Percentiles rank a stretch among this genome's conserved stretches.
These are phyloP conservation scores for Plantago elongata DNA, from an alignment of 257 asterid species.

Conservation along the genomic window DNA sequence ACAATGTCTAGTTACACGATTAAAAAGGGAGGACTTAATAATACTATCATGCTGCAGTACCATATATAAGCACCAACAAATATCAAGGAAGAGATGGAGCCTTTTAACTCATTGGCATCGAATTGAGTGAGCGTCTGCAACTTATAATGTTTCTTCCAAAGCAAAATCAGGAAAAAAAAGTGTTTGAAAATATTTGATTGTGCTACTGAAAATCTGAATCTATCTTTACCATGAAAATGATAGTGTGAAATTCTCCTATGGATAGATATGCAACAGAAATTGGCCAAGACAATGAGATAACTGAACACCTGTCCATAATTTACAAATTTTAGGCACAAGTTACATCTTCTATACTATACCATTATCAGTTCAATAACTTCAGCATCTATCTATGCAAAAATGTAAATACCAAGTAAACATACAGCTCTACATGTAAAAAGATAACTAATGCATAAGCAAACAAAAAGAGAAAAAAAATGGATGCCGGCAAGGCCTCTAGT, in stretches of 20 bases:
- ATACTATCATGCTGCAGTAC: neutral
- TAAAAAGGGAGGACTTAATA: neutral
- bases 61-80: neutral
- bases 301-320: no score
- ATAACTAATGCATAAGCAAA: constrained; percentile 4
- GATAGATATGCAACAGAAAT: no score
- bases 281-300: no score
- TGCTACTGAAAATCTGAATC: neutral
- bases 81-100: constrained; percentile 1
- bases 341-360: no score
- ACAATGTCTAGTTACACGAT: neutral
- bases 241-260: no score
- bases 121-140: neutral
- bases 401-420: no score
- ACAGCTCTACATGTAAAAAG: neutral
- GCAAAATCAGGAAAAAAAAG: neutral
- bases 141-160: neutral
- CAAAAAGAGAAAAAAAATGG: neutral
- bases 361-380: no score
- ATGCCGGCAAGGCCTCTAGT: constrained; percentile 11
- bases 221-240: no score
- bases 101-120: neutral
- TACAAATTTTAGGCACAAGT: no score
- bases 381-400: no score
- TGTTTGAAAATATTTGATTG: neutral